Percentiles rank a stretch among this genome's conserved stretches.
Conservation (phyloP, 768 basidiomycete genomes). For the Suillus plorans region DNA sequence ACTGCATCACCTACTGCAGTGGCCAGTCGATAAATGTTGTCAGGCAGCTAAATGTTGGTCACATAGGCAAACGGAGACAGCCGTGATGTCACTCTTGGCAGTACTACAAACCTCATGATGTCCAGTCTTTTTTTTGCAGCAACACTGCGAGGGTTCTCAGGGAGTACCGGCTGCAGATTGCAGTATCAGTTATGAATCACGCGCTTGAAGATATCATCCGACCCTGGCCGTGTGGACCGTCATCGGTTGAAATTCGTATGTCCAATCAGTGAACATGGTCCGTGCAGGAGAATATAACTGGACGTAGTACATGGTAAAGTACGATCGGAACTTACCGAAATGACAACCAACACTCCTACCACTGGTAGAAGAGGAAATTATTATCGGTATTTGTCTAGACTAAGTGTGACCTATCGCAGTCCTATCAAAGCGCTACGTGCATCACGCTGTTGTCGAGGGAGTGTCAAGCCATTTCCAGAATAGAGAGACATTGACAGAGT, state of each 20-base stretch:
- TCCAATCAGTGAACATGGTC: no score
- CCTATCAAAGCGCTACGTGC: no score
- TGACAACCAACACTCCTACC: no score
- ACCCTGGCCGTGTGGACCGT: neutral
- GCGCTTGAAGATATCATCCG: neutral
- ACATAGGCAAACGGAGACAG: conserved; percentile 1
- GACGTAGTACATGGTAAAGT: no score
- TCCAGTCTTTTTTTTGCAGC: neutral
- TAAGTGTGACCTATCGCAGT: neutral
- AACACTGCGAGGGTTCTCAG: neutral
- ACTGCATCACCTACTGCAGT: conserved; percentile 9
- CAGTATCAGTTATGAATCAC: neutral
- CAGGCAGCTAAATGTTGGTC: neutral
- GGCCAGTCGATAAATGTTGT: neutral
- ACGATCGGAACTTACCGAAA: no score
- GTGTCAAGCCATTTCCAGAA: neutral
- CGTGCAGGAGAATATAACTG: no score
- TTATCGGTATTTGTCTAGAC: no score
- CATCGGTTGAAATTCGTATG: no score
- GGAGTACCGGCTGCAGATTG: neutral
- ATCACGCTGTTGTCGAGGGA: neutral
- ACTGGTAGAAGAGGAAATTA: no score
- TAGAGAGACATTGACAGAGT: neutral
- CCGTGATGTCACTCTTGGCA: neutral
- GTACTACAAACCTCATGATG: neutral